Evolutionary conservation across 208 protist species (phyloP).

Genomic region (Angomonas ambiguus): DNA sequence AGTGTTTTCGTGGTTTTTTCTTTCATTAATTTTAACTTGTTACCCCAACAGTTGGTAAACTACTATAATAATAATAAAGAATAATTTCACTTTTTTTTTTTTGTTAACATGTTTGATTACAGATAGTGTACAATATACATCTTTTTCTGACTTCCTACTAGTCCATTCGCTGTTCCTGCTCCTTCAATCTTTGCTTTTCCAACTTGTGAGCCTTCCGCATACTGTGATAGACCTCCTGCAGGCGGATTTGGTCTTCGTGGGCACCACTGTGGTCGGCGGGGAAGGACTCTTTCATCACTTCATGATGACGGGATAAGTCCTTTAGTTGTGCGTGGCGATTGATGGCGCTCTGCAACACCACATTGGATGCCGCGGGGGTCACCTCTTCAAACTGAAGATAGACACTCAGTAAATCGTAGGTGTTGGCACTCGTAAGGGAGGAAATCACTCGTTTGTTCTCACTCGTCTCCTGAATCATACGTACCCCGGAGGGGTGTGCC

Average conservation of each 20-base stretch:
- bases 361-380: constrained; percentile 26
- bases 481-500: neutral
- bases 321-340: constrained; percentile 25
- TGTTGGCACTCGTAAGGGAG: neutral
- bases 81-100: neutral
- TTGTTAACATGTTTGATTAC: neutral
- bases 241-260: constrained; percentile 23
- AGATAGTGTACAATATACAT: neutral
- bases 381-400: constrained; percentile 43
- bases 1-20: neutral
- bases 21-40: neutral
- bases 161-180: neutral
- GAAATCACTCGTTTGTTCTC: neutral
- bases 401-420: constrained; percentile 30
- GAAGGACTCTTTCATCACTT: constrained; percentile 21
- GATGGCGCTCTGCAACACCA: constrained; percentile 29
- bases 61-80: neutral
- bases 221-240: constrained; percentile 36
- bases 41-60: neutral
- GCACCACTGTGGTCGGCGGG: constrained; percentile 4
- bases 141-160: neutral
- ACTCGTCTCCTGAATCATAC: constrained; percentile 1
- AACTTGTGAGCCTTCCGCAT: constrained; percentile 17
- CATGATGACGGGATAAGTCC: constrained; percentile 35
- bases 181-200: constrained; percentile 11